Evolutionary conservation across 1,139 yeast species (phyloP), one percentile per base, ranked within the genome.

Genomic region (Geotrichum restrictum): DNA sequence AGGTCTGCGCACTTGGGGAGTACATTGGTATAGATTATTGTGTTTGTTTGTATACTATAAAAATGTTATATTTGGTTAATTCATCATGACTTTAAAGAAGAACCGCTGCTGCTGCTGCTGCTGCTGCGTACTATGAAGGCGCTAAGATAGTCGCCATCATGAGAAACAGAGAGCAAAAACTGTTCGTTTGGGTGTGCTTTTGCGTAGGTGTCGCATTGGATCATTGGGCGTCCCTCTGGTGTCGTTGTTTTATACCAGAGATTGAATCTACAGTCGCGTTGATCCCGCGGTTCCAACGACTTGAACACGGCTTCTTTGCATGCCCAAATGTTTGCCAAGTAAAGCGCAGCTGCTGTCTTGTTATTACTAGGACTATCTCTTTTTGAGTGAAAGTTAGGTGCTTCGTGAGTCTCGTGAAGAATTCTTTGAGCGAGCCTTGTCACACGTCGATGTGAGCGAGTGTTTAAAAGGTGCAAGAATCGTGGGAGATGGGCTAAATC

Each of bases 291-390:
- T 45, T 76, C 79, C 53, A 87, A 67, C 0, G 85, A 74, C 65
- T 86, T 86, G 67, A 73, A 86, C 4, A 85, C 64, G 0, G 95
- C 93, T 62, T 86, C 95, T 61, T 86, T 87, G 27, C 79, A 72
- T 7, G 91, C 85, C 94, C 95, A 86, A 10, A 77, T 70, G 0
- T 84, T 82, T 0, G 89, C 79, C 21, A 86, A 64, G 13, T 74
- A 64, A 39, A 62, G 60, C 4, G 70, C 69, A 10, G 55, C 55
- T 2, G 21, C 45, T 4, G 22, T 38, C 7, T 24, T 24, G 29
- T 24, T 24, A 6, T 37, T 13, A 14, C 16, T 13, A 13, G 38
- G 31, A 24, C 18, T 22, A 7, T 10, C 19, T 3, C 63, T 49
- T 24, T 24, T 24, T 5, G 29, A 5, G 8, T 24, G 8, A 55